Evolutionary conservation across 768 basidiomycete species (phyloP), one percentile per base, ranked within the genome.

Genomic region (Agrocybe pediades): DNA sequence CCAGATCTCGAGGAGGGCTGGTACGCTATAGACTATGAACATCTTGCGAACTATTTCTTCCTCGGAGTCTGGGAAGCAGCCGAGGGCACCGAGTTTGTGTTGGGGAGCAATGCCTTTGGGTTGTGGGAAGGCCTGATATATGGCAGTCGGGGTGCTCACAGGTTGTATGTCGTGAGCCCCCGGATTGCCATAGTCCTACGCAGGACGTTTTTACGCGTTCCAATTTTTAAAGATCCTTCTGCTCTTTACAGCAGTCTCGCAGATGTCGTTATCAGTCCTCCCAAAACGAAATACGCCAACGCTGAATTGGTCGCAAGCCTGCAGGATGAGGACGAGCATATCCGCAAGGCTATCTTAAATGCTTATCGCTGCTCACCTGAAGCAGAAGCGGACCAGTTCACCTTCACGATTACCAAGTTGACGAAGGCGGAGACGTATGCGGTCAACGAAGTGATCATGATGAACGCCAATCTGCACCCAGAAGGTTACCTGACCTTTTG

Each of bases 21-120:
- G 50, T 60, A 58, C 41, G 65, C 70, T 9, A 54, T 63, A 16
- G 55, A 63, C 24, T 74, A 74, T 55, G 62, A 62, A 42, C 42
- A 33, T 46, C 49, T 64, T 9, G 62, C 66, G n/a, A 65, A 68
- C 39, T 51, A 56, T 29, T 67, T 66, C 51, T 70, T 65, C 62
- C 60, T 71, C 45, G 66, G 71, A 17, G 59, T 74, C 53, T 73
- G 70, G 69, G 64, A 69, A 52, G 73, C 71, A 16, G 67, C 68
- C 26, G 58, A 62, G 17, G 68, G 53, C 5, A 54, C 56, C 15
- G 73, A 73, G 55, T 75, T 74, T 43, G 62, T 73, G 13, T 56
- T 75, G 20, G 60, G 66, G 5, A 55, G 64, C 21, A 70, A 71
- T 47, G 55, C 60, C 6, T 69, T 73, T 43, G 68, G 73, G 1